These are phyloP conservation scores for Heterobasidion parviporum DNA, from an alignment of 1,284 basidiomycete genomes.

Conservation along the genomic window DNA sequence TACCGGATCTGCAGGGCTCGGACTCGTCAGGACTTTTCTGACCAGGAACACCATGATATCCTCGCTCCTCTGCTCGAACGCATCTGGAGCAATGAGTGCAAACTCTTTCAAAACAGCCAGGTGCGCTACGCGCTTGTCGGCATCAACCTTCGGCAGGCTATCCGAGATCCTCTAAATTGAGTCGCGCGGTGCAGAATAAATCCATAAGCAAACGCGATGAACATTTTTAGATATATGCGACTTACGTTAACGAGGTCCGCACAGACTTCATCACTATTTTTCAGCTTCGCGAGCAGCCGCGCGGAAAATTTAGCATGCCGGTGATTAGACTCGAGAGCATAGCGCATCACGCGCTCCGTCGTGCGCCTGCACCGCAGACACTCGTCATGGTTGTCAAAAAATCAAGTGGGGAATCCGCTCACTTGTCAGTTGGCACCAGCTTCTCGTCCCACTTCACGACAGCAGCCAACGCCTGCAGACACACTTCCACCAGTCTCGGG, in stretches of 20 bases:
- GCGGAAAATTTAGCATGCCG: conserved; percentile 86
- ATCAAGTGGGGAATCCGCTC: conserved; percentile 18
- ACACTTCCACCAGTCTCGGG: conserved; percentile 52
- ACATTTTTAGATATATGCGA: background rate
- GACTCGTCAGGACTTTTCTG: conserved; percentile 62
- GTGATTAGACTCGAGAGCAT: conserved; percentile 54
- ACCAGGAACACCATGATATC: conserved; percentile 66
- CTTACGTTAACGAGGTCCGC: conserved; percentile 58
- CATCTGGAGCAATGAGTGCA: conserved; percentile 58
- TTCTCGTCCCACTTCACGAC: conserved; percentile 53
- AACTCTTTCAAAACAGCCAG: conserved; percentile 72
- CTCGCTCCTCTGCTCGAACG: conserved; percentile 74
- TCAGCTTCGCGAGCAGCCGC: conserved; percentile 61
- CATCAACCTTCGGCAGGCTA: conserved; percentile 40
- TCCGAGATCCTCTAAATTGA: conserved; percentile 46
- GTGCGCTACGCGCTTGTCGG: conserved; percentile 55
- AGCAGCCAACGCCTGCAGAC: conserved; percentile 69
- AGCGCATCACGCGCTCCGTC: conserved; percentile 56
- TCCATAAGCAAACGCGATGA: background rate
- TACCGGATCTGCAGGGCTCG: conserved; percentile 40
- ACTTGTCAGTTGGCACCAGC: conserved; percentile 61
- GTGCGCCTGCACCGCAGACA: conserved; percentile 36
- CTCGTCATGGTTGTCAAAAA: background rate
- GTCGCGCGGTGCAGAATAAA: background rate
- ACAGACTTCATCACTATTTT: conserved; percentile 44